These are phyloP conservation scores for Podospora pseudocomata DNA, from an alignment of 495 filamentous ascomycete species.

Conservation along the genomic window DNA sequence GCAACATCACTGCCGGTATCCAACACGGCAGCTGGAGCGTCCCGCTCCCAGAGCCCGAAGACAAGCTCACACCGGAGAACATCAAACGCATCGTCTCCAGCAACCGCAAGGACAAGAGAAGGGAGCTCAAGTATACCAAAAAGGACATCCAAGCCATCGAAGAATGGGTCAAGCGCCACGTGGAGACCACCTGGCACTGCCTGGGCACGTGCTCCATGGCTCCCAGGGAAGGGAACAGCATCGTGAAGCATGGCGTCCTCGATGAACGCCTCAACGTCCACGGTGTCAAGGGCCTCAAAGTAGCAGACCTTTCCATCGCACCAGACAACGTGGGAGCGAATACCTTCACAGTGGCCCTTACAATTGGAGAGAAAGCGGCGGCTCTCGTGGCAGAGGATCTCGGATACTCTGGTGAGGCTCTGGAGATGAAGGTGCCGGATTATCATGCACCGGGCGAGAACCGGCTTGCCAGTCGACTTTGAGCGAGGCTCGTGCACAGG, in stretches of 20 bases:
- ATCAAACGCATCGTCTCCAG: slow-evolving; percentile 46
- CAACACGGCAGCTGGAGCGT: slow-evolving; percentile 51
- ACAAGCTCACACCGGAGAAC: slow-evolving; percentile 30
- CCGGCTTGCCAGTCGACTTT: slow-evolving; percentile 17
- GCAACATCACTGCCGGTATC: slow-evolving; percentile 70
- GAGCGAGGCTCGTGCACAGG: background rate
- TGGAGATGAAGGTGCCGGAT: slow-evolving; percentile 70
- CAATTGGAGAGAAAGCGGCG: slow-evolving; percentile 82
- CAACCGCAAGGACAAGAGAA: slow-evolving; percentile 52
- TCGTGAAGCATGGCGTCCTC: slow-evolving; percentile 76
- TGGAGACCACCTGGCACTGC: slow-evolving; percentile 78
- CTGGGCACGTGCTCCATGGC: slow-evolving; percentile 76
- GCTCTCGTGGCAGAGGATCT: slow-evolving; percentile 70
- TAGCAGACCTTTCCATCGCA: slow-evolving; percentile 75
- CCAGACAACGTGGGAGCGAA: slow-evolving; percentile 79
- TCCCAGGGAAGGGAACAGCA: slow-evolving; percentile 70
- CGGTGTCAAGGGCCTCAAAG: slow-evolving; percentile 76
- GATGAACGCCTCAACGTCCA: slow-evolving; percentile 79
- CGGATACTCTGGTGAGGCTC: slow-evolving; percentile 66
- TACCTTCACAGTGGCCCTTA: slow-evolving; percentile 69
- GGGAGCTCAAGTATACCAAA: slow-evolving; percentile 62
- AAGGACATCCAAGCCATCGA: slow-evolving; percentile 68
- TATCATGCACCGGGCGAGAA: slow-evolving; percentile 58
- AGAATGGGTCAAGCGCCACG: slow-evolving; percentile 73
- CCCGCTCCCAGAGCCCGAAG: slow-evolving; percentile 40